Evolutionary conservation across 306 rosid genomes (phyloP).

Genomic region (Gillenia trifoliata): DNA sequence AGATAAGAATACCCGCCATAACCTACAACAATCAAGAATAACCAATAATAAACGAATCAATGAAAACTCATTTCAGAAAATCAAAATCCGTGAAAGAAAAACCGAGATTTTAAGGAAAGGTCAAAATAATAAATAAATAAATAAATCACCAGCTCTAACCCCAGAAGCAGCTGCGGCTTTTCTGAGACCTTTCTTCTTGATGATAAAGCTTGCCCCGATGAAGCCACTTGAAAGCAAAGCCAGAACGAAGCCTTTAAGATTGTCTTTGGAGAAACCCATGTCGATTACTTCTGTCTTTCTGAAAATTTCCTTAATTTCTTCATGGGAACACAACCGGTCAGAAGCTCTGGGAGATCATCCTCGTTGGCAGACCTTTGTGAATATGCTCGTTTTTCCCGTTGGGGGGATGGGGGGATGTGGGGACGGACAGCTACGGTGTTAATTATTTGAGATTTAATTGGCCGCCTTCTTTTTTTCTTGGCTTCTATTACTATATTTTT

Average conservation of each 20-base stretch:
- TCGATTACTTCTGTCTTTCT: slow-evolving; percentile 16
- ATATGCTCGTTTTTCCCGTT: background rate
- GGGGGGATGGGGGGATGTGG: background rate
- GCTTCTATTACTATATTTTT: background rate
- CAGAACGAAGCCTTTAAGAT: slow-evolving; percentile 56
- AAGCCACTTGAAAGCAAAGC: slow-evolving; percentile 76
- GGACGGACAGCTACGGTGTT: background rate
- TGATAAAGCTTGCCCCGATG: slow-evolving; percentile 85
- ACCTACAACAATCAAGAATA: slow-evolving; percentile 44
- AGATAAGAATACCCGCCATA: slow-evolving; percentile 83
- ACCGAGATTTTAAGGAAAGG: background rate
- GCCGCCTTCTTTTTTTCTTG: background rate
- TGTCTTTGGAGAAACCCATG: slow-evolving; percentile 53
- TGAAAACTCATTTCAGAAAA: slow-evolving; percentile 5
- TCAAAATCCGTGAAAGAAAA: background rate
- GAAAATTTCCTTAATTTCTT: slow-evolving; percentile 28
- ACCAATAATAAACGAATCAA: too few relatives aligned
- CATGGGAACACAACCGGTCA: slow-evolving; percentile 38
- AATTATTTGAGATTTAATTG: background rate
- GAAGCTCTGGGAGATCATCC: slow-evolving; percentile 37
- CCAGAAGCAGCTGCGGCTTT: slow-evolving; percentile 76
- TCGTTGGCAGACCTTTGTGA: background rate
- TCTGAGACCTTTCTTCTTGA: slow-evolving; percentile 79
- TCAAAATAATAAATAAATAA: too few relatives aligned
- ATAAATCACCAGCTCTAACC: slow-evolving; percentile 61